These are phyloP conservation scores for Lentinus tigrinus DNA, from an alignment of 768 basidiomycete species.

Conservation along the genomic window DNA sequence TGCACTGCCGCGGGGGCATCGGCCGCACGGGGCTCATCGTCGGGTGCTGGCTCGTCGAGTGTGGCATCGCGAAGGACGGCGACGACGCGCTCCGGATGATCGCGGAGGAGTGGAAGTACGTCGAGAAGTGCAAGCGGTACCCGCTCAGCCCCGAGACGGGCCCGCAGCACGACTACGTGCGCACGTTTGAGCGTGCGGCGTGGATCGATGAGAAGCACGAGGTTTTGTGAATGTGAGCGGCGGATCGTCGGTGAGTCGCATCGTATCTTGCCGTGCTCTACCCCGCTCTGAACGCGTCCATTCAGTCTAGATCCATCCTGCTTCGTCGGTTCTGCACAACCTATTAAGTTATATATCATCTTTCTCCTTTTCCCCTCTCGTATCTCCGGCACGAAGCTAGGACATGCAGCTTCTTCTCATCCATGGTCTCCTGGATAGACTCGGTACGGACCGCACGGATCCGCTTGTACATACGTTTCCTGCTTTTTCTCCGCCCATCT, in stretches of 20 bases:
- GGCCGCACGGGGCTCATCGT: conserved; percentile 63
- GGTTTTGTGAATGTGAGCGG: conserved; percentile 9
- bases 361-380: background rate
- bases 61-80: conserved; percentile 58
- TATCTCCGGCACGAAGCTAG: background rate
- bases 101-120: conserved; percentile 67
- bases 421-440: background rate
- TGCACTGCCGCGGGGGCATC: conserved; percentile 80
- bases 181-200: conserved; percentile 42
- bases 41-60: conserved; percentile 78
- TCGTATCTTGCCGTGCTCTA: too few relatives aligned
- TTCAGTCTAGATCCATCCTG: background rate
- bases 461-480: background rate
- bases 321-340: background rate
- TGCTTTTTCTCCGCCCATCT: too few relatives aligned
- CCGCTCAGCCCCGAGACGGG: conserved; percentile 81
- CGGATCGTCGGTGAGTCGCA: conserved; percentile 11
- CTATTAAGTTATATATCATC: background rate
- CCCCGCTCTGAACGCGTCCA: too few relatives aligned
- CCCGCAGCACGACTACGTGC: conserved; percentile 74
- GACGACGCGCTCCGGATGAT: conserved; percentile 64
- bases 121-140: conserved; percentile 75
- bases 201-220: conserved; percentile 22
- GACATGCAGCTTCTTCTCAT: background rate
- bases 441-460: background rate